Evolutionary conservation across 2,329 filamentous ascomycete genomes (phyloP), one percentile per base, ranked within the genome.

Genomic region (Aspergillus puulaauensis): DNA sequence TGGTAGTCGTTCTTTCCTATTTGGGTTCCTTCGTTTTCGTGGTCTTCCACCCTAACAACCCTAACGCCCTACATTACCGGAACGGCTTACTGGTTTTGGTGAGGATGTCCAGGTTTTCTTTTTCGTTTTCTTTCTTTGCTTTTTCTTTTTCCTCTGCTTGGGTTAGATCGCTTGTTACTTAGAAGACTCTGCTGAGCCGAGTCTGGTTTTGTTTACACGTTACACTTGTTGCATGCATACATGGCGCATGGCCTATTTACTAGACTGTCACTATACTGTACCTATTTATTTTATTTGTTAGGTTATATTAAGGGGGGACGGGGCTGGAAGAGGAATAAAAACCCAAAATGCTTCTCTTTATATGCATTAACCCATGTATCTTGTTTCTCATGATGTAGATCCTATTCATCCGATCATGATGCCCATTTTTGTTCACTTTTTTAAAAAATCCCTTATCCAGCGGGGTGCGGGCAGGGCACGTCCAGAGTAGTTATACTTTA

Each of bases 321-420:
- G 17, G 40, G 2, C 8, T 31, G 27, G 17, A 9, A 19, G 7
- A 12, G n/a, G 4, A 11, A 43, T 19, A 43, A 4, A 46, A 33
- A 45, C 11, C 52, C 52, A 4, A 35, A 54, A 48, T 11, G 21
- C 21, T 27, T 52, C 43, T 31, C 27, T 31, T 31, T 31, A 31
- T 52, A 57, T 52, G 48, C 46, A 49, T 57, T 57, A 48, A 48
- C 35, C 48, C 35, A 57, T 53, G 33, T 47, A 41, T 47, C 43
- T 52, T 53, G 33, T 47, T 35, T 47, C 35, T 52, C 40, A 44
- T 56, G 19, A 45, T 56, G 9, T 54, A 27, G 21, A 50, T 37
- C 39, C 12, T 23, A 9, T 17, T 21, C 12, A 50, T 37, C 39
- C 12, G 19, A 9, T 24, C 33, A 54, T n/a, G n/a, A 17, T 7